A percentile compares a stretch with the other conserved stretches of the same genome.
Conservation (phyloP, 2,329 filamentous ascomycete species). For the Alternaria novae-zelandiae region DNA sequence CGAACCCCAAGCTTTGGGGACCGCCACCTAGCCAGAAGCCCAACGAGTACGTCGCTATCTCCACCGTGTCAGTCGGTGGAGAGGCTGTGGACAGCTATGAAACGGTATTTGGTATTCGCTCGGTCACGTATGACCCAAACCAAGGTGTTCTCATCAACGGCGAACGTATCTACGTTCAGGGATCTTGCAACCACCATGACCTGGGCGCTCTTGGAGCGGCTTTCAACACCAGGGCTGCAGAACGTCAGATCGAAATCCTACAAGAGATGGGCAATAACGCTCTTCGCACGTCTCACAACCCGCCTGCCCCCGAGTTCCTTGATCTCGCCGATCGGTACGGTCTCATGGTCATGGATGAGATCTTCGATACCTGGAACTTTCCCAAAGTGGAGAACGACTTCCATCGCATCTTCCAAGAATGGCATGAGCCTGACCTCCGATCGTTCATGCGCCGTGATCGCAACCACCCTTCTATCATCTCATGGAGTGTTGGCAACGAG, state of each 20-base stretch:
- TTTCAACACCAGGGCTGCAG: constrained; percentile 58
- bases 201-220: constrained; percentile 59
- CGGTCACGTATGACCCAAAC: constrained; percentile 50
- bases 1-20: constrained; percentile 57
- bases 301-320: constrained; percentile 59
- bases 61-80: constrained; percentile 40
- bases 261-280: constrained; percentile 61
- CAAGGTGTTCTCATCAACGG: constrained; percentile 58
- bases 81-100: constrained; percentile 54
- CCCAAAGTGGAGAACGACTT: constrained; percentile 58
- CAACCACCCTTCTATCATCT: constrained; percentile 61
- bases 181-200: constrained; percentile 60
- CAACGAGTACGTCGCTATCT: constrained; percentile 58
- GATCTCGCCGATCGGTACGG: constrained; percentile 59
- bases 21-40: constrained; percentile 56
- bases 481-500: constrained; percentile 64
- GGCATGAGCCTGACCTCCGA: constrained; percentile 61
- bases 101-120: constrained; percentile 60
- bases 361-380: constrained; percentile 61
- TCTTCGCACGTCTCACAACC: constrained; percentile 62
- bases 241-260: constrained; percentile 59
- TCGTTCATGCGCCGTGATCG: constrained; percentile 61
- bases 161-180: constrained; percentile 53
- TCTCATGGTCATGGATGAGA: constrained; percentile 61
- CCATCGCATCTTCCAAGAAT: constrained; percentile 60